These are phyloP conservation scores for Bromus sterilis DNA, from an alignment of 176 grass and related monocot genomes.

Conservation along the genomic window DNA sequence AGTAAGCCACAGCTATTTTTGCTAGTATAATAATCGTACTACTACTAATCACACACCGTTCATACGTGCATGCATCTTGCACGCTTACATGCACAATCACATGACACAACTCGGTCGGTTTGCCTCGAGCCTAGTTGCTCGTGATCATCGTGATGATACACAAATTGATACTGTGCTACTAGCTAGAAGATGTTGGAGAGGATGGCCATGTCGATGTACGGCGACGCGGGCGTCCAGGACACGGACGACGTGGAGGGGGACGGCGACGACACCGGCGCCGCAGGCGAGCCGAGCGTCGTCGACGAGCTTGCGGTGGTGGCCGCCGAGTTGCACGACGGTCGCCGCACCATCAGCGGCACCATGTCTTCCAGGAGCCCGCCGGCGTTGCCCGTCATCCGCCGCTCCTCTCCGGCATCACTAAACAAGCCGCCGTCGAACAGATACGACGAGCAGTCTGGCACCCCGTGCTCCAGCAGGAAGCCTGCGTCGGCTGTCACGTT, in stretches of 20 bases:
- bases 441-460: neutral
- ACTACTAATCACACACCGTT: neutral
- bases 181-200: slow-evolving; percentile 61
- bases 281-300: neutral
- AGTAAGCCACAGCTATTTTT: neutral
- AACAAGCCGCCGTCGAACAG: neutral
- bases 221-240: slow-evolving; percentile 41
- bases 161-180: neutral
- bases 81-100: neutral
- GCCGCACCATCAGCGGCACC: slow-evolving; percentile 60
- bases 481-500: neutral
- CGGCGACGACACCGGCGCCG: neutral
- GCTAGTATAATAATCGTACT: neutral
- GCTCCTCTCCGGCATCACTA: neutral
- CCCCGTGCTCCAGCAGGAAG: neutral
- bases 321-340: slow-evolving; percentile 20
- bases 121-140: neutral
- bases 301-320: neutral
- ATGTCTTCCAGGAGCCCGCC: slow-evolving; percentile 68
- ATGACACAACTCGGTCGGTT: no score
- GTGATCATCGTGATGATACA: neutral
- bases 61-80: neutral
- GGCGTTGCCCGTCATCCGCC: neutral
- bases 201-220: slow-evolving; percentile 53
- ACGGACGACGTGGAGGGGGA: slow-evolving; percentile 33